Conservation (phyloP, 2,329 filamentous ascomycete genomes). For the Aureobasidium mangrovei region DNA sequence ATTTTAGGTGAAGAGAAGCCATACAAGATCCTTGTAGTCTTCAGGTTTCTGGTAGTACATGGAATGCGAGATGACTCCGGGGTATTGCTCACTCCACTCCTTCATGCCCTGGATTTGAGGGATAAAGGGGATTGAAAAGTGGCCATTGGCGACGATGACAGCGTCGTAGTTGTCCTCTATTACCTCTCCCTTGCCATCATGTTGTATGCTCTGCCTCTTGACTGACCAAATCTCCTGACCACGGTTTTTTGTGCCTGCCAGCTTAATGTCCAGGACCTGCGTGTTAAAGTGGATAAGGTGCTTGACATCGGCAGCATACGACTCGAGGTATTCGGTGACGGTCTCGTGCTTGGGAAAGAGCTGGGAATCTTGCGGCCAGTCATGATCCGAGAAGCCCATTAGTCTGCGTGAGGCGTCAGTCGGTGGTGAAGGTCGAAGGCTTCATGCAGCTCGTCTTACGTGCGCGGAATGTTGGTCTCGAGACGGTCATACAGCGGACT, state of each 20-base stretch:
- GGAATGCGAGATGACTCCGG: slow-evolving; percentile 44
- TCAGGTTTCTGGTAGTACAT: slow-evolving; percentile 67
- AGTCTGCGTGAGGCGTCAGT: slow-evolving; percentile 73
- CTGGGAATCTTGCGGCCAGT: slow-evolving; percentile 45
- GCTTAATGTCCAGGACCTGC: slow-evolving; percentile 55
- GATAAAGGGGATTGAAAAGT: slow-evolving; percentile 40
- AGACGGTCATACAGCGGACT: slow-evolving; percentile 75
- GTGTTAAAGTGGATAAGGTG: slow-evolving; percentile 61
- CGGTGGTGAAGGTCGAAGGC: slow-evolving; percentile 74
- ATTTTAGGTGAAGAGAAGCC: background rate
- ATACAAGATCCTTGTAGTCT: slow-evolving; percentile 40
- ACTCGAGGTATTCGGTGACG: slow-evolving; percentile 65
- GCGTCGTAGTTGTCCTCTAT: slow-evolving; percentile 40
- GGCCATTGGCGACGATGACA: slow-evolving; percentile 40
- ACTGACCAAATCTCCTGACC: slow-evolving; percentile 49
- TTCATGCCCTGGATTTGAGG: slow-evolving; percentile 34
- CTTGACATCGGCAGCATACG: slow-evolving; percentile 60
- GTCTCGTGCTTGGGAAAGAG: slow-evolving; percentile 66
- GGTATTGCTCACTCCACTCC: slow-evolving; percentile 33
- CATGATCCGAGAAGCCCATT: slow-evolving; percentile 69
- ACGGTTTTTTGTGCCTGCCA: slow-evolving; percentile 14
- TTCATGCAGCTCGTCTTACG: slow-evolving; percentile 56
- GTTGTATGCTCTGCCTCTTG: slow-evolving; percentile 43
- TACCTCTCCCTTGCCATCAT: slow-evolving; percentile 22
- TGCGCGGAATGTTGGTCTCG: slow-evolving; percentile 77